Base-by-base conservation (phyloP, 106 monocot genomes). In the Dendrobium officinale region DNA sequence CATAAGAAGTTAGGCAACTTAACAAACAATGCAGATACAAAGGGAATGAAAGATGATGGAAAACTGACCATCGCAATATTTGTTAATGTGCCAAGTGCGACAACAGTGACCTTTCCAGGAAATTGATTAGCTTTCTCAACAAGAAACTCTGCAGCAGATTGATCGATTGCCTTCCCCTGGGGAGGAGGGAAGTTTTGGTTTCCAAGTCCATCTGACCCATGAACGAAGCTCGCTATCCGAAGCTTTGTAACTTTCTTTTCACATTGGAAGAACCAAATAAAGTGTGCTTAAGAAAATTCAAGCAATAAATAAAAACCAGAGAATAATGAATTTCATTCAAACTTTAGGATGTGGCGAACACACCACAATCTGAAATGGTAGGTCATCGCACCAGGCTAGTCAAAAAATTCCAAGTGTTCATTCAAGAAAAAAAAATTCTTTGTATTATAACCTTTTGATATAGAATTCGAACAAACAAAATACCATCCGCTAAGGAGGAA, bases 161-260 rank as follows among this genome's bases (percentile, higher is more conserved):
- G 85, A 79, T 88, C 88, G 41, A 93, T 86, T 47, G 86, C 84
- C 51, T 88, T 86, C 75, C 88, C 95, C 24, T 84, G 73, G 22
- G 98, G 95, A 55, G 91, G 84, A 81, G 95, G 88, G 54, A 99
- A 99, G 79, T 95, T 93, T 66, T 92, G 98, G 74, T 99, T 99
- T 80, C 98, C 98, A 82, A 99, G 89, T 48, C 98, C 98, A 84
- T 99, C 95, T 29, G 88, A 75, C 64, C 98, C 98, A 84, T 99
- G 98, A 77, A 95, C 95, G 82, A 99, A 99, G 79, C 82, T 81
- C 44, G 95, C 98, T 51, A 93, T 91, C 29, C 98, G 89, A 73
- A 93, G 89, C 83, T 95, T 99, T 66, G 84, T 87, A 67, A 44
- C 86, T 90, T 99, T 92, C 98, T 99, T 86, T 86, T 78, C 75